Evolutionary conservation across 441 rosid species (phyloP).

Genomic region (Bruguiera hainesii): DNA sequence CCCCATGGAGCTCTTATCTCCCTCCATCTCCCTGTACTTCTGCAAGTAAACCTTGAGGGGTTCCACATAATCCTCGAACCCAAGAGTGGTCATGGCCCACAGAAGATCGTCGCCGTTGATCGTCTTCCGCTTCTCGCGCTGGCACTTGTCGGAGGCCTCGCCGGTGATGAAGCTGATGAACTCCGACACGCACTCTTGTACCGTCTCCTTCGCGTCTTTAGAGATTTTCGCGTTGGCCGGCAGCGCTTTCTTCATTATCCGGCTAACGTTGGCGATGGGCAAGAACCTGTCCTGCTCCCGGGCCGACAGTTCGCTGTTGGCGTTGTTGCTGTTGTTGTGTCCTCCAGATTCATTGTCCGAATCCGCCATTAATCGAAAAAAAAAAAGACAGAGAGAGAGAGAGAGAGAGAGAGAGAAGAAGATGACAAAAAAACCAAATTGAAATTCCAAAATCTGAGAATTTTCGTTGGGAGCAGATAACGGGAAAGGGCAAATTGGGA

Average conservation of each 20-base stretch:
- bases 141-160: constrained; percentile 66
- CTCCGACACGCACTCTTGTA: constrained; percentile 68
- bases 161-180: constrained; percentile 67
- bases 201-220: constrained; percentile 66
- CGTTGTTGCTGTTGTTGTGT: constrained; percentile 28
- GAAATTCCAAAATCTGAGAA: not conserved
- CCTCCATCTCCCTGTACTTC: constrained; percentile 59
- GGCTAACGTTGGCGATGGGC: constrained; percentile 63
- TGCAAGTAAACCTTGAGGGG: constrained; percentile 51
- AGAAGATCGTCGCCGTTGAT: constrained; percentile 63
- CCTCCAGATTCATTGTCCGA: constrained; percentile 26
- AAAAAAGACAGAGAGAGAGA: not conserved
- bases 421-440: not conserved
- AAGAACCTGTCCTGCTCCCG: constrained; percentile 55
- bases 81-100: constrained; percentile 64
- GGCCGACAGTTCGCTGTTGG: constrained; percentile 32
- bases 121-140: constrained; percentile 55
- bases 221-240: constrained; percentile 71
- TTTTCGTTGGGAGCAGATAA: not conserved
- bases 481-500: constrained; percentile 7
- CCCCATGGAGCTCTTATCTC: constrained; percentile 45
- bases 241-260: constrained; percentile 65
- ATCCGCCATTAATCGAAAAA: constrained; percentile 16
- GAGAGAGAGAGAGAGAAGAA: not conserved
- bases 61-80: constrained; percentile 56